Evolutionary conservation across 441 rosid genomes (phyloP).

Genomic region (Populus hybrid): DNA sequence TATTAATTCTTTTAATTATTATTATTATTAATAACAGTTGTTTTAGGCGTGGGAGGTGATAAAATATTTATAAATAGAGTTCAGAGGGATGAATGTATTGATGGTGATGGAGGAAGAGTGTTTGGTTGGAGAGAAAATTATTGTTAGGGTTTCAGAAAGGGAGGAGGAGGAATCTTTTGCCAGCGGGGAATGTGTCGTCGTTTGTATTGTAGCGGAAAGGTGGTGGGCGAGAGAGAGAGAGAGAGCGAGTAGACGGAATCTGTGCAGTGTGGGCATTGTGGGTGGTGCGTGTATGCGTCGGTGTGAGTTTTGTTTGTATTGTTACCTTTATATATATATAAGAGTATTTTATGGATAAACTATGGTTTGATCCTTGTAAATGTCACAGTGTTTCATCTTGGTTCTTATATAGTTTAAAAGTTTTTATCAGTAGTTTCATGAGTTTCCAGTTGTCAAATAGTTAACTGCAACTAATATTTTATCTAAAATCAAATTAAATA

Average conservation of each 20-base stretch:
- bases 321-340: not conserved
- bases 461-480: too few species aligned
- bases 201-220: constrained; percentile 34
- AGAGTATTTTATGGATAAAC: too few species aligned
- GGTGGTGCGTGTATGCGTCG: not conserved
- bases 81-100: not conserved
- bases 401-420: too few species aligned
- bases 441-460: too few species aligned
- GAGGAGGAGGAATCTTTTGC: constrained; percentile 30
- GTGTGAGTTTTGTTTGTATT: not conserved
- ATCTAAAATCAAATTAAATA: too few species aligned
- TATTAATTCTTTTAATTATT: not conserved
- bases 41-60: not conserved
- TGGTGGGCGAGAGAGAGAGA: not conserved
- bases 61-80: too few species aligned
- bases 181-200: constrained; percentile 63
- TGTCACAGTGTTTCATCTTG: too few species aligned
- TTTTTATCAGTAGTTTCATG: too few species aligned
- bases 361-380: too few species aligned
- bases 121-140: not conserved
- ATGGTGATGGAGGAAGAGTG: not conserved
- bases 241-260: not conserved
- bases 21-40: not conserved
- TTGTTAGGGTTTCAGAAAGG: not conserved
- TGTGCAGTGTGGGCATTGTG: not conserved